Base-by-base conservation (phyloP, 176 grass and related monocot species). In the Alopecurus myosuroides region DNA sequence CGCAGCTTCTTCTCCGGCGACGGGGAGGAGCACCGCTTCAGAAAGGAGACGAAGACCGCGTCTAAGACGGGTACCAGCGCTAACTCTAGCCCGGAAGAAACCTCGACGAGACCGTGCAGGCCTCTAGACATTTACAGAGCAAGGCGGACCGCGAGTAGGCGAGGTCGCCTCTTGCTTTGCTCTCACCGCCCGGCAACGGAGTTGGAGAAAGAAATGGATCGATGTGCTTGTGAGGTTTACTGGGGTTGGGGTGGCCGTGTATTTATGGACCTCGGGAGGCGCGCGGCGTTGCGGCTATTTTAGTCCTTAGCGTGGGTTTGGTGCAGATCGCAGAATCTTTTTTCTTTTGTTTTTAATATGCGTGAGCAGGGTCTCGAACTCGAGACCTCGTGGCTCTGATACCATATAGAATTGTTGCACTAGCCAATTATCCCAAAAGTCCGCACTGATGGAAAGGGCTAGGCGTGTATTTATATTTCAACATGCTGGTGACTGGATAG, bases 1-100 rank as follows among this genome's bases (percentile, higher is more conserved):
- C 80, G 84, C 85, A 64, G 77, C 53, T 76, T 45, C 72, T 42
- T 51, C 82, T 92, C 86, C 86, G 93, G 89, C 42, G 89, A 94
- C 55, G 91, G 91, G 77, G 84, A 84, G 23, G 78, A 90, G 74
- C 89, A 70, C 31, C 49, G 33, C 40, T 69, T 83, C 39, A 90
- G 18, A 56, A 86, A 88, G 6, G 17, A 69, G 3, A 28, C 30
- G 4, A 74, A 12, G 36, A 46, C 28, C 28, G 51, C 70, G 53
- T 63, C 37, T 19, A 79, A 40, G 56, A 62, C 77, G 56, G 25
- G 56, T 6, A 60, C 56, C 37, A 78, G 23, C 2, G 36, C 63
- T 3, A 52, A 37, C 51, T 74, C 90, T 36, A 53, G 60, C 42
- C 52, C 66, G 39, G 22, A 45, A 52, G 76, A 40, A 22, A 20